Evolutionary conservation across 2,329 filamentous ascomycete genomes (phyloP), one percentile per base, ranked within the genome.

Genomic region (Aspergillus fructus): DNA sequence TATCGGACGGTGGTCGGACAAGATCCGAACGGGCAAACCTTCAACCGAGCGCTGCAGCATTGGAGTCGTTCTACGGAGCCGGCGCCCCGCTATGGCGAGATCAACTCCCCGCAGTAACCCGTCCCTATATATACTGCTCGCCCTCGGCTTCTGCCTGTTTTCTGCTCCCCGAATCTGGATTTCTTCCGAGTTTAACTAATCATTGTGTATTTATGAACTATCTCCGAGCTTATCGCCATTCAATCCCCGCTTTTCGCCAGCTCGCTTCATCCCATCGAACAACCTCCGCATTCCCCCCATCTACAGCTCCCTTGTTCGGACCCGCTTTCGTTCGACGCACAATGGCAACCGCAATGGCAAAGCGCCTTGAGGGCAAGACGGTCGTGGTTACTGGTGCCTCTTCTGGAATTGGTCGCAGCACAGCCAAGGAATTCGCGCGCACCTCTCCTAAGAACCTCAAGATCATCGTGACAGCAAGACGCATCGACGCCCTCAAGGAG

Each of bases 361-460:
- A 91, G 75, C 92, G 93, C 79, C 90, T 99, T 59, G 84, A 89
- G 69, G 92, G 92, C 83, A 97, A 97, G 80, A 97, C 92, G 4
- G 81, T 97, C 58, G 77, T 97, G 56, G 85, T 99, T 62, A 97
- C 94, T 5, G 94, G 94, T 56, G 94, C 94, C 33, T 94, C 89
- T 4, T 96, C 91, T 19, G 94, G 94, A 61, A 97, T 99, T 75
- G 94, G 94, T 23, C 85, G 68, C 58, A 77, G 74, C 63, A 79
- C 77, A 48, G 94, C 93, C n/a, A 80, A 94, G 63, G 94, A 97
- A 75, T 99, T 97, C 71, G 94, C 94, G 24, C 86, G 91, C 56
- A 93, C 93, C 2, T 84, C 89, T 21, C 91, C 91, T 7, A 83
- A 87, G 55, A 84, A 89, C 72, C 81, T 97, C 64, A 91, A 89